Evolutionary conservation across 1,284 basidiomycete genomes (phyloP), one percentile per base, ranked within the genome.

Genomic region (Cerioporus squamosus): DNA sequence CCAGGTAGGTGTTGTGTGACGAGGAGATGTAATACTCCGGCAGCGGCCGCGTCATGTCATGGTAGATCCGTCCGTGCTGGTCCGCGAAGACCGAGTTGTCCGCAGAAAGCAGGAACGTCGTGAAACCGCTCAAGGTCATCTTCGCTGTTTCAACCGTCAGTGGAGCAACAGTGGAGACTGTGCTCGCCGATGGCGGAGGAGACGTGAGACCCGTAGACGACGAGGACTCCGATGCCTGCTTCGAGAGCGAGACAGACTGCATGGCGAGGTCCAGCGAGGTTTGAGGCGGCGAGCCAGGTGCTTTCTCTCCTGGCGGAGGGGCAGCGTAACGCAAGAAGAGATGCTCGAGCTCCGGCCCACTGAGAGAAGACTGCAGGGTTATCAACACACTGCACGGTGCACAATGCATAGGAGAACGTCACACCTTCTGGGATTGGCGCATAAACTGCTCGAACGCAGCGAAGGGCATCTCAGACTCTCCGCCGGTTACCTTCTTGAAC

Each of bases 1-100:
- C 89, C 5, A 99, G 87, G 69, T 99, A 99, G 0, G 97, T 99
- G 69, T 99, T 99, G 71, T 99, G 97, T 31, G 94, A 97, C 17
- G 94, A 93, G 5, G 94, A 95, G 68, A 98, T 90, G 69, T 84
- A 97, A 72, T 98, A 98, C 59, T 97, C 91, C 5, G 87, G 83
- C 10, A 98, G 76, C 0, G 97, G 94, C 1, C 82, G 80, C 0
- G 87, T 89, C 94, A 98, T 86, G 59, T 93, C 85, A 50, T 88
- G 83, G 60, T 72, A 74, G 9, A 84, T 70, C 43, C 74, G 71
- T 22, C 72, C 64, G 44, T 79, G 67, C 61, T 81, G 75, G 45
- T 83, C 81, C 5, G 69, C 68, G 61, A 87, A 81, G 9, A 81
- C 79, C 6, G 82, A 75, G 66, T 93, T 93, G 61, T 90, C 86